A percentile compares a stretch with the other conserved stretches of the same genome.
Conservation (phyloP, 2,329 filamentous ascomycete species). For the Coniochaeta pulveracea region DNA sequence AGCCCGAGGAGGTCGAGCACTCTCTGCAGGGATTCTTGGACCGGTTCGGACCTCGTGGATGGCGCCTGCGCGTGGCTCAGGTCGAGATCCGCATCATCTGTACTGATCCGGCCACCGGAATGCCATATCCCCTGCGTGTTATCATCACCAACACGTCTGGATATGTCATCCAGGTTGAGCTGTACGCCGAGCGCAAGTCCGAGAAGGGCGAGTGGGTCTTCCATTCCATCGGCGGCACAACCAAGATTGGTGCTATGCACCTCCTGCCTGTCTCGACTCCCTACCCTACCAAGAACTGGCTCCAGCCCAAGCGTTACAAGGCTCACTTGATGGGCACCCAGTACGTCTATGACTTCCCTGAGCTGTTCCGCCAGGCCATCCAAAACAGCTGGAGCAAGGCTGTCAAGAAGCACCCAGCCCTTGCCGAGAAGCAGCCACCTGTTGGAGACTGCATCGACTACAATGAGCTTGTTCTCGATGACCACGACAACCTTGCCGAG, state of each 20-base stretch:
- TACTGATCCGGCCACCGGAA: constrained; percentile 75
- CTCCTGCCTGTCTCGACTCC: constrained; percentile 81
- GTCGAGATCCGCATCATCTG: constrained; percentile 98
- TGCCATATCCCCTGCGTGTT: constrained; percentile 84
- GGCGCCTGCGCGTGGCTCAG: constrained; percentile 92
- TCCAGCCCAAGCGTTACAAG: constrained; percentile 99
- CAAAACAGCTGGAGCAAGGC: constrained; percentile 86
- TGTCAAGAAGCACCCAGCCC: constrained; percentile 58
- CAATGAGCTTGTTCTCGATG: constrained; percentile 89
- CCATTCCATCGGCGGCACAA: constrained; percentile 92
- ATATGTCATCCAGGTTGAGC: constrained; percentile 93
- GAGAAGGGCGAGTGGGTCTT: constrained; percentile 98
- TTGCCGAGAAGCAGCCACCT: constrained; percentile 72
- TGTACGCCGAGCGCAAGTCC: constrained; percentile 95
- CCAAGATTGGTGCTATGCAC: constrained; percentile 92
- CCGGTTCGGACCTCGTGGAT: constrained; percentile 86
- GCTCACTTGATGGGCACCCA: constrained; percentile 98
- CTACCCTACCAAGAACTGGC: constrained; percentile 95
- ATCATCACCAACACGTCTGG: constrained; percentile 98
- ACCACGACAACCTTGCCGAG: constrained; percentile 82
- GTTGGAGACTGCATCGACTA: constrained; percentile 88
- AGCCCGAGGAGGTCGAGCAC: constrained; percentile 82
- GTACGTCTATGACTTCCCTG: constrained; percentile 99
- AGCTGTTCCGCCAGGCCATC: constrained; percentile 95
- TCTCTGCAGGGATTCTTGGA: constrained; percentile 92